Percentiles rank a stretch among this genome's conserved stretches.
Conservation (phyloP, 2,329 filamentous ascomycete species). For the Calycina herbarum region DNA sequence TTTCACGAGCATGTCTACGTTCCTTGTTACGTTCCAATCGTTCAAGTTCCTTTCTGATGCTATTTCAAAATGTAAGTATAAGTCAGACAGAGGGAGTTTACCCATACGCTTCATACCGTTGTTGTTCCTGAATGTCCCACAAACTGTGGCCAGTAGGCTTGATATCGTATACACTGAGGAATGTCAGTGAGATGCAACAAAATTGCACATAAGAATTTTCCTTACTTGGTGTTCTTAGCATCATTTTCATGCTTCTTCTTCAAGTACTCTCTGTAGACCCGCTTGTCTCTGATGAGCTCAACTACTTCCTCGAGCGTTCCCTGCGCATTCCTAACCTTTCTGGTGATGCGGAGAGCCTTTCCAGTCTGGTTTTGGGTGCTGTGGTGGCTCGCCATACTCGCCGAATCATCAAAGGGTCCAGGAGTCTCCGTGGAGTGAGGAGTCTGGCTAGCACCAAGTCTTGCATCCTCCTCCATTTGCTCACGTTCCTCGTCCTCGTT, state of each 20-base stretch:
- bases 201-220: no score
- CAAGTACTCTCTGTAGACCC: constrained; percentile 86
- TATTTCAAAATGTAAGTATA: constrained; percentile 37
- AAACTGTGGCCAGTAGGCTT: constrained; percentile 67
- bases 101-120: constrained; percentile 47
- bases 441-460: constrained; percentile 49
- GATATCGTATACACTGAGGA: constrained; percentile 55
- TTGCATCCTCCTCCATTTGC: constrained; percentile 54
- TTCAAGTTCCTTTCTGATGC: constrained; percentile 72
- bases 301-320: constrained; percentile 62
- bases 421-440: constrained; percentile 68
- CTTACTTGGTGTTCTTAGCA: constrained; percentile 64
- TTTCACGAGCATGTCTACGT: constrained; percentile 84
- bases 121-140: constrained; percentile 60
- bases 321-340: constrained; percentile 59
- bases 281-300: constrained; percentile 71
- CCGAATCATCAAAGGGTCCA: constrained; percentile 69
- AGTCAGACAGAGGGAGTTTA: background rate
- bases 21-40: constrained; percentile 91
- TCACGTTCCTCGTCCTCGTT: constrained; percentile 44
- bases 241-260: constrained; percentile 59
- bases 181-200: background rate
- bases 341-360: constrained; percentile 73
- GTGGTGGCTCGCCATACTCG: constrained; percentile 70
- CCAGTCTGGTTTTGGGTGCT: constrained; percentile 66